Percentiles rank a stretch among this genome's conserved stretches.
Conservation (phyloP, 1,139 yeast species). For the Geotrichum histeridarum region DNA sequence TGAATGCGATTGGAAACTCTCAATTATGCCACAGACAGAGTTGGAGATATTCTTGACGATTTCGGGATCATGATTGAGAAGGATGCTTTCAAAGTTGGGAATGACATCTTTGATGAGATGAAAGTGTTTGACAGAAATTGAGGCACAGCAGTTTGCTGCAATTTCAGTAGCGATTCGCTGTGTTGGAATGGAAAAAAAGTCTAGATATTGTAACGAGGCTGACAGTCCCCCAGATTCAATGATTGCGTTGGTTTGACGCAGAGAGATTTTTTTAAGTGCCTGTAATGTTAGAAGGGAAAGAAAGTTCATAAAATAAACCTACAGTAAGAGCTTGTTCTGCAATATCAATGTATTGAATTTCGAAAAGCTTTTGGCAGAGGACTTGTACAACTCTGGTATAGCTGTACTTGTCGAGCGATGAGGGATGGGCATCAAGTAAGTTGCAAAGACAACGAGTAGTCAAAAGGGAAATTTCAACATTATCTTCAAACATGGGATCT, state of each 20-base stretch:
- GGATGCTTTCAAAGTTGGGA: conserved; percentile 57
- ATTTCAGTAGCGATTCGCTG: conserved; percentile 77
- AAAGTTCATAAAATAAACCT: conserved; percentile 23
- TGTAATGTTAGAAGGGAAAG: conserved; percentile 14
- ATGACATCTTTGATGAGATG: conserved; percentile 53
- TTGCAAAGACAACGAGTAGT: conserved; percentile 85
- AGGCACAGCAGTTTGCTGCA: conserved; percentile 69
- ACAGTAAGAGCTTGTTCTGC: conserved; percentile 90
- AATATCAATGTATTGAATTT: conserved; percentile 78
- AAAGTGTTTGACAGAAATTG: conserved; percentile 45
- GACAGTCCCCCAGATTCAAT: conserved; percentile 53
- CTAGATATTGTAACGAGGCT: conserved; percentile 69
- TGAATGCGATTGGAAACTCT: conserved; percentile 48
- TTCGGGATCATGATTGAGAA: conserved; percentile 54
- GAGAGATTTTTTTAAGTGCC: conserved; percentile 39
- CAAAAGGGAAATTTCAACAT: conserved; percentile 72
- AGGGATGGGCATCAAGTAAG: conserved; percentile 69
- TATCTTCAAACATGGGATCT: conserved; percentile 55
- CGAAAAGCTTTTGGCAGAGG: conserved; percentile 61
- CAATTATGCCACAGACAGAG: conserved; percentile 59
- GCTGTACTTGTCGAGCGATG: conserved; percentile 60
- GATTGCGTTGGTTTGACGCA: conserved; percentile 36
- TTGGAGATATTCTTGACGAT: conserved; percentile 69
- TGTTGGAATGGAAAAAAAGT: conserved; percentile 84
- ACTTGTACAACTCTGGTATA: conserved; percentile 63